Base-by-base conservation (phyloP, 306 rosid species). In the Fagus crenata region DNA sequence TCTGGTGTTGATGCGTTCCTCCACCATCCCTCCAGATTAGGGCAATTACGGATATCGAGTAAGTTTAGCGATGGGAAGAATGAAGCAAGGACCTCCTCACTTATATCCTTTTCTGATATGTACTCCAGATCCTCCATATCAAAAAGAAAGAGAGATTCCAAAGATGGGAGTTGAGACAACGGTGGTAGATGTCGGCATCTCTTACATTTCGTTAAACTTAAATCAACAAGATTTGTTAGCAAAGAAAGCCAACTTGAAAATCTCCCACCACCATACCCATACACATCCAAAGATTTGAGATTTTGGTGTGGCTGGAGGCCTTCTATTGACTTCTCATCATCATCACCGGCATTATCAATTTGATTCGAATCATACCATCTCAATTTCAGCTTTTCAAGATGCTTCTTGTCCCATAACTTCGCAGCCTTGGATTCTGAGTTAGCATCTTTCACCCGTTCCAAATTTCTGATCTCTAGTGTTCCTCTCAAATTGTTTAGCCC, bases 11-110 rank as follows among this genome's bases (percentile, higher is more conserved):
- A 22, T 43, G 3, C 9, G 7, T 3, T 31, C 18, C 32, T 35
- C 35, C 46, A 33, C 69, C 49, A 78, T 37, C 82, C 85, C 67
- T 11, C 69, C 46, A 82, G 72, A 28, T 65, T 71, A 4, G 36
- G 49, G 40, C 85, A 78, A 17, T 18, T 31, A 0, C 5, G 0
- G 18, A 51, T 22, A 0, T 0, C 1, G 15, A 73, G 64, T 0
- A 1, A 0, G 54, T 56, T 37, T 39, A 73, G 5, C 9, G 40
- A 73, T 40, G 4, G 54, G 54, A 73, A 73, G 54, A 73, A 55
- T 11, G 33, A 9, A 2, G 40, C 59, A 37, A 12, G 2, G 12
- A 43, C 49, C 49, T 43, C 49, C 9, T 8, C 9, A 8, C 49
- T 43, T 12, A 8, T 43, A 43, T 43, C 13, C 7, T 53, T n/a